phyloP scores from a whole-genome alignment of 768 basidiomycete genomes.

The Phylloporus rhodoxanthus region DNA sequence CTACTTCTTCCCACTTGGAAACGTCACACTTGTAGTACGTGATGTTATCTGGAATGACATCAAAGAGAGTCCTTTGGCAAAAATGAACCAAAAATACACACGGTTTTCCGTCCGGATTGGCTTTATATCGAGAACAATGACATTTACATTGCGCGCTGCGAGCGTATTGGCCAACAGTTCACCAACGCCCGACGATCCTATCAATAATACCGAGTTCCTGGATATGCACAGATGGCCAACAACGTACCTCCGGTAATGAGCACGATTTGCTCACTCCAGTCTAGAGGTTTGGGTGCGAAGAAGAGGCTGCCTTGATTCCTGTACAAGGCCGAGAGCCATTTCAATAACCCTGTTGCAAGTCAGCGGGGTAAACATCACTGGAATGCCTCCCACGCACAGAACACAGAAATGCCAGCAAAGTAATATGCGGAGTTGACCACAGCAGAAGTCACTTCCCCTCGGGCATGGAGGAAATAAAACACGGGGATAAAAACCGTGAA shows the following conservation, averaged over 20 bases:
- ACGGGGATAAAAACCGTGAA: slow-evolving; percentile 77
- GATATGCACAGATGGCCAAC: background rate
- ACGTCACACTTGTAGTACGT: slow-evolving; percentile 88
- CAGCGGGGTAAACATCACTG: background rate
- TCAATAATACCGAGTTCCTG: background rate
- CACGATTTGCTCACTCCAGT: slow-evolving; percentile 88
- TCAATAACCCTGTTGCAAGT: slow-evolving; percentile 50
- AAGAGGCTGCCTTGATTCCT: slow-evolving; percentile 67
- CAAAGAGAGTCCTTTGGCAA: background rate
- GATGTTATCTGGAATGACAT: slow-evolving; percentile 57
- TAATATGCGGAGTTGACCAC: slow-evolving; percentile 52
- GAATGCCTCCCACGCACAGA: slow-evolving; percentile 49
- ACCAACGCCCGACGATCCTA: slow-evolving; percentile 87
- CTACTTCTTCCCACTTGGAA: slow-evolving; percentile 81
- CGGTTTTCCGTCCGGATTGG: slow-evolving; percentile 74
- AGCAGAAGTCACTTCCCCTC: slow-evolving; percentile 42
- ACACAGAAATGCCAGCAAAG: slow-evolving; percentile 50
- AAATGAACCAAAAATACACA: slow-evolving; percentile 30
- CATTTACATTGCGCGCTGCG: slow-evolving; percentile 72
- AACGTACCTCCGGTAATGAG: slow-evolving; percentile 82
- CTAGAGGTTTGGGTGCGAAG: slow-evolving; percentile 52
- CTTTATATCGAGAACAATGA: slow-evolving; percentile 82
- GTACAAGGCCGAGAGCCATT: slow-evolving; percentile 67
- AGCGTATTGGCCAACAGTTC: slow-evolving; percentile 84
- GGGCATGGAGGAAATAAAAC: slow-evolving; percentile 70